These are phyloP conservation scores for Naumovozyma baii DNA, from an alignment of 805 yeast species.

Conservation along the genomic window DNA sequence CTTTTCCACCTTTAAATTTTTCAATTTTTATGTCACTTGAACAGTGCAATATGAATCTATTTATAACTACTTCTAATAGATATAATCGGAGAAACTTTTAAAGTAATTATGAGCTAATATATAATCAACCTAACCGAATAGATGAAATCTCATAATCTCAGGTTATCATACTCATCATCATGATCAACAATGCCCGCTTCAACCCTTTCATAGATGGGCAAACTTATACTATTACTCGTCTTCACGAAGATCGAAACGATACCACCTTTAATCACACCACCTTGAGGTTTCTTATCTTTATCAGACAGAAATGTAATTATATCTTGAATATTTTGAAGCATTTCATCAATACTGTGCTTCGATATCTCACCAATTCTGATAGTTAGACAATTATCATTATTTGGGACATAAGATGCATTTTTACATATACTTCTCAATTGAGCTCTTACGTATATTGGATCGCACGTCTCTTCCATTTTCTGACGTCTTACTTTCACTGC, in stretches of 20 bases:
- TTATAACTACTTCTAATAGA: no score
- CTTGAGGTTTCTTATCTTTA: conserved; percentile 41
- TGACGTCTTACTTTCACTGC: conserved; percentile 27
- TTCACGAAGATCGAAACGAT: conserved; percentile 49
- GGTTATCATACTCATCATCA: conserved; percentile 1
- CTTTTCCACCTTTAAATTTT: no score
- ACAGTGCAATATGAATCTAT: no score
- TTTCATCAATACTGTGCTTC: conserved; percentile 18
- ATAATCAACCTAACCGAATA: background rate
- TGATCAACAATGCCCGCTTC: background rate
- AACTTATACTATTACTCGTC: conserved; percentile 55
- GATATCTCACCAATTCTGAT: conserved; percentile 45
- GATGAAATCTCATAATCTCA: conserved; percentile 1
- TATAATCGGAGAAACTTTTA: no score
- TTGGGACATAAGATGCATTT: conserved; percentile 54
- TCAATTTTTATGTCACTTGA: no score
- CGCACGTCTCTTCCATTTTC: conserved; percentile 52
- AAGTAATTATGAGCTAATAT: no score
- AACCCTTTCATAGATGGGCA: conserved; percentile 40
- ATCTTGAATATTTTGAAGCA: conserved; percentile 22
- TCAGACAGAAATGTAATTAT: conserved; percentile 39
- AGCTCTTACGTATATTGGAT: conserved; percentile 49
- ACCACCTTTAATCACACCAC: conserved; percentile 44
- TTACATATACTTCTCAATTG: conserved; percentile 58
- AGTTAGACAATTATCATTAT: conserved; percentile 50